A percentile compares a stretch with the other conserved stretches of the same genome.
These are phyloP conservation scores for Globisporangium yorkense DNA, from an alignment of 352 stramenopile species.

Conservation along the genomic window DNA sequence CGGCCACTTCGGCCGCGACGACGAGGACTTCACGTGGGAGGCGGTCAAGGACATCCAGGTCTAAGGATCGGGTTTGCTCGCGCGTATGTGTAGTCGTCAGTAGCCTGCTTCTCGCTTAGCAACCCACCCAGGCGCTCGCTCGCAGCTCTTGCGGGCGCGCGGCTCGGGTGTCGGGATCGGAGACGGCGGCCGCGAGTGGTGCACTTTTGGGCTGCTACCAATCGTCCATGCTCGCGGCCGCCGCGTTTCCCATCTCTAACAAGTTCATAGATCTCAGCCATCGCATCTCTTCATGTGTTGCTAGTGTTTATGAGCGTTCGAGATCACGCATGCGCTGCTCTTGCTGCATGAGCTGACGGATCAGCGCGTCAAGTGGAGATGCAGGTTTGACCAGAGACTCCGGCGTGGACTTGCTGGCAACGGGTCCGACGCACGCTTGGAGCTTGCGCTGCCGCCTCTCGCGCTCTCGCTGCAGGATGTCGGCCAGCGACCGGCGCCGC, in stretches of 20 bases:
- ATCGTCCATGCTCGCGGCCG: slow-evolving; percentile 29
- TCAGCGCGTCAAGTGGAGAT: neutral
- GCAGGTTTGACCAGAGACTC: neutral
- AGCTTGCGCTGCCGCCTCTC: slow-evolving; percentile 7
- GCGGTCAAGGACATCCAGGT: slow-evolving; percentile 90
- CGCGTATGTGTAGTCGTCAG: slow-evolving; percentile 23
- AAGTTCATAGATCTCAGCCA: slow-evolving; percentile 20
- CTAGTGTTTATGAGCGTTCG: neutral
- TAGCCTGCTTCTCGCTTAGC: slow-evolving; percentile 34
- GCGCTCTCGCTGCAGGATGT: slow-evolving; percentile 11
- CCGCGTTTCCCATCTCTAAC: slow-evolving; percentile 18
- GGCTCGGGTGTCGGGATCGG: slow-evolving; percentile 20
- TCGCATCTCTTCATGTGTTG: neutral
- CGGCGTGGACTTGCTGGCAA: neutral
- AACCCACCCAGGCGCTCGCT: slow-evolving; percentile 16
- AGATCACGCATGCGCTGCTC: slow-evolving; percentile 3
- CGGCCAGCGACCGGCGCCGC: slow-evolving; percentile 6
- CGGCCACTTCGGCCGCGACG: slow-evolving; percentile 98
- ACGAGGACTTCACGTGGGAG: slow-evolving; percentile 99
- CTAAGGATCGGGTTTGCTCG: slow-evolving; percentile 26
- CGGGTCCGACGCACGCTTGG: neutral
- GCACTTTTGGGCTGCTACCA: slow-evolving; percentile 37
- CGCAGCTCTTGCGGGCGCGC: slow-evolving; percentile 21
- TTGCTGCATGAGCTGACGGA: neutral
- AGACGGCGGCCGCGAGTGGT: slow-evolving; percentile 15